Evolutionary conservation across 805 yeast species (phyloP).

Genomic region (Ogataea allantospora): DNA sequence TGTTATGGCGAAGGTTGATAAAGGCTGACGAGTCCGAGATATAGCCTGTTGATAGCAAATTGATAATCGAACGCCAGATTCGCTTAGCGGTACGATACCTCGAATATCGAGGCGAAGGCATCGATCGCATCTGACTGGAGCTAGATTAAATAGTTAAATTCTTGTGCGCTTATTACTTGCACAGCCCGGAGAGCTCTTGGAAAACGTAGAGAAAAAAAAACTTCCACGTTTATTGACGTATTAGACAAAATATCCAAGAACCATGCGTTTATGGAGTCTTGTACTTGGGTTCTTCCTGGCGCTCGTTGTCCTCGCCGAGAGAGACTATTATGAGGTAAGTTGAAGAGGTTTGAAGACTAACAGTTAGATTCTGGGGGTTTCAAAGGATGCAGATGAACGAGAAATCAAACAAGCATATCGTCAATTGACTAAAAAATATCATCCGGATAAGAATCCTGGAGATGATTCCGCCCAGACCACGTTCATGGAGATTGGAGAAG

Average conservation of each 20-base stretch:
- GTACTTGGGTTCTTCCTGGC: conserved; percentile 2
- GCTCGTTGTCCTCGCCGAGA: conserved; percentile 32
- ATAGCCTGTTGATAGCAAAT: conserved; percentile 34
- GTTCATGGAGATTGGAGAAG: conserved; percentile 90
- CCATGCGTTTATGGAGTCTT: conserved; percentile 6
- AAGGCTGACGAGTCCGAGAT: conserved; percentile 35
- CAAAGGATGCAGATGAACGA: conserved; percentile 65
- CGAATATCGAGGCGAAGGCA: conserved; percentile 38
- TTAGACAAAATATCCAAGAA: conserved; percentile 2
- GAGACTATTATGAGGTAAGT: conserved; percentile 39
- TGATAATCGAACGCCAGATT: conserved; percentile 32
- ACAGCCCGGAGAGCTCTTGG: conserved; percentile 11
- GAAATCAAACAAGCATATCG: conserved; percentile 87
- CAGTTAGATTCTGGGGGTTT: conserved; percentile 60
- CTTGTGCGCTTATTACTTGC: conserved; percentile 13
- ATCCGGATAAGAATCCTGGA: conserved; percentile 91
- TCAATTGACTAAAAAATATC: conserved; percentile 76
- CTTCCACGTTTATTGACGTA: conserved; percentile 14
- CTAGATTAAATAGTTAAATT: conserved; percentile 7
- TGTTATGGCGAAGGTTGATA: conserved; percentile 17
- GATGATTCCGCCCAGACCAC: conserved; percentile 79
- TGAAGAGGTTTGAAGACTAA: background rate
- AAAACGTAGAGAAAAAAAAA: conserved; percentile 2
- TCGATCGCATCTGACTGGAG: conserved; percentile 29
- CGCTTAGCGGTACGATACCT: conserved; percentile 32